Conservation (phyloP, 2,329 filamentous ascomycete species). For the Periconia sp. region DNA sequence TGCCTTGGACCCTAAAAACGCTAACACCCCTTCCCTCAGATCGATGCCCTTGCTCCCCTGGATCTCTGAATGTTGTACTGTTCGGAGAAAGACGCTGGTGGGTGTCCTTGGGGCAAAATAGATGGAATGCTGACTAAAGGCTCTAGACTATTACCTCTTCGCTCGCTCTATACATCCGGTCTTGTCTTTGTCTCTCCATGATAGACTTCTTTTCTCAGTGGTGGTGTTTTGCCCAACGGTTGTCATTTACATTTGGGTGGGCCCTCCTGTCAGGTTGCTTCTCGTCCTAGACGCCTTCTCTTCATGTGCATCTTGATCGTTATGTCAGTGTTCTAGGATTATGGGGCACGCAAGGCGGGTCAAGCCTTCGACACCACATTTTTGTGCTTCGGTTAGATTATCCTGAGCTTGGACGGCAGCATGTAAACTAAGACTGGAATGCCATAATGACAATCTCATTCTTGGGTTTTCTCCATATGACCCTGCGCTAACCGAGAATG, state of each 20-base stretch:
- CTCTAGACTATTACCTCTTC: background rate
- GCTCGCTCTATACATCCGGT: background rate
- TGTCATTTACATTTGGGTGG: constrained; percentile 11
- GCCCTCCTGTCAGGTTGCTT: constrained; percentile 9
- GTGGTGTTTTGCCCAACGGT: constrained; percentile 9
- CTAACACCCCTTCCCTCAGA: constrained; percentile 2
- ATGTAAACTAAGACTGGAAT: constrained; percentile 6
- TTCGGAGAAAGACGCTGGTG: constrained; percentile 6
- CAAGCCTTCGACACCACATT: constrained; percentile 8
- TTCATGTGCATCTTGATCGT: constrained; percentile 13
- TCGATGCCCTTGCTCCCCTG: constrained; percentile 2
- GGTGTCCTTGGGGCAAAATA: background rate
- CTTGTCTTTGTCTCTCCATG: background rate
- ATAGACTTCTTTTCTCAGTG: constrained; percentile 5
- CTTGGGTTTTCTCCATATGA: constrained; percentile 7
- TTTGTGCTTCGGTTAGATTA: constrained; percentile 8
- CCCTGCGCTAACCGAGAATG: background rate
- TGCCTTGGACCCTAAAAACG: constrained; percentile 4
- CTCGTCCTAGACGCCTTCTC: constrained; percentile 10
- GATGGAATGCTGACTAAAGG: background rate
- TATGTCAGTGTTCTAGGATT: constrained; percentile 13
- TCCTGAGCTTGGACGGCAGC: background rate
- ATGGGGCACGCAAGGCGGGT: constrained; percentile 12
- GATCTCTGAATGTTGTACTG: background rate
- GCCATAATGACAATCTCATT: background rate